phyloP scores from a whole-genome alignment of 495 filamentous ascomycete genomes.

The Articulospora tetracladia region DNA sequence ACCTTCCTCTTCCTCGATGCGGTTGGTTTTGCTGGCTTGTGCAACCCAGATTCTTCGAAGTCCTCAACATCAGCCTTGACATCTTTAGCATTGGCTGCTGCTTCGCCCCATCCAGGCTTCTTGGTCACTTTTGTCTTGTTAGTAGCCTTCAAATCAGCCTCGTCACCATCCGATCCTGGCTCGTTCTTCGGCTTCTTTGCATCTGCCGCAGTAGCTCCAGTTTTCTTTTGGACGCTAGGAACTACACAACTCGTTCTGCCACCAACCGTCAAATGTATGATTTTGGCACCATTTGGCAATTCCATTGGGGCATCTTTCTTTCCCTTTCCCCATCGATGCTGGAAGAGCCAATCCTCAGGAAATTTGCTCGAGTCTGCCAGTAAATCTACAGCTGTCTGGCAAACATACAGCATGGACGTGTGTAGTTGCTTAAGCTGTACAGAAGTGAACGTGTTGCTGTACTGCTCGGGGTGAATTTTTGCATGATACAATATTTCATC shows the following conservation, averaged over 20 bases:
- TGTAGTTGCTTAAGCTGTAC: slow-evolving; percentile 69
- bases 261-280: slow-evolving; percentile 80
- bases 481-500: slow-evolving; percentile 91
- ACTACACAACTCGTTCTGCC: slow-evolving; percentile 87
- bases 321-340: slow-evolving; percentile 86
- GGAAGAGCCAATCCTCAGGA: slow-evolving; percentile 88
- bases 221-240: slow-evolving; percentile 80
- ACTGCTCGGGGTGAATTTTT: slow-evolving; percentile 86
- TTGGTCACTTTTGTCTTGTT: background rate
- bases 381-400: slow-evolving; percentile 69
- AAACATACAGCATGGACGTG: slow-evolving; percentile 72
- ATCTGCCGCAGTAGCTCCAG: slow-evolving; percentile 23
- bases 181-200: slow-evolving; percentile 6
- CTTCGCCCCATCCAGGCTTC: background rate
- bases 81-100: background rate
- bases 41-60: background rate
- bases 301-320: slow-evolving; percentile 64
- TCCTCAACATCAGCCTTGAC: background rate
- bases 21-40: background rate
- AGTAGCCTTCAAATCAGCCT: background rate
- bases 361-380: slow-evolving; percentile 80
- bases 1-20: slow-evolving; percentile 4
- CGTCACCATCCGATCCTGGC: background rate
- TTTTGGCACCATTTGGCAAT: slow-evolving; percentile 79
- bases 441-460: slow-evolving; percentile 74